Evolutionary conservation across 2,329 filamentous ascomycete species (phyloP).

Genomic region (Colletotrichum sp.): DNA sequence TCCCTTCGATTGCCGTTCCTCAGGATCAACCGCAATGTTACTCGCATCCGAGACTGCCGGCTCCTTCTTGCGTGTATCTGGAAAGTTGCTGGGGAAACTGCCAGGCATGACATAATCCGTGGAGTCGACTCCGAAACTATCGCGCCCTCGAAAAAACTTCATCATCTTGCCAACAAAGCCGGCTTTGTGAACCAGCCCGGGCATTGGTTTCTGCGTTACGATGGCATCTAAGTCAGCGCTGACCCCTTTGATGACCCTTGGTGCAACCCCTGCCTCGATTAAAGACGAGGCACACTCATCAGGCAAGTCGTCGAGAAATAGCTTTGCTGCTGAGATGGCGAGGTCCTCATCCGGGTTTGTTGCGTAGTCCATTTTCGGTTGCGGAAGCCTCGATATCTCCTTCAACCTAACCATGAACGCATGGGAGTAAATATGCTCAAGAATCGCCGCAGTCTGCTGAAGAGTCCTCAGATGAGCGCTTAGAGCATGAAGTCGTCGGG

Average conservation of each 20-base stretch:
- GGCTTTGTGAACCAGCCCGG: constrained; percentile 8
- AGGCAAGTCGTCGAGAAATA: constrained; percentile 5
- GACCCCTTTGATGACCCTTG: constrained; percentile 1
- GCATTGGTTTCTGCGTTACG: constrained; percentile 2
- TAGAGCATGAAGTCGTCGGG: not conserved
- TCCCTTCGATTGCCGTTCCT: not conserved
- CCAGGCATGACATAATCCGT: constrained; percentile 7
- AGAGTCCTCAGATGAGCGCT: not conserved
- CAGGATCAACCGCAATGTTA: too few relatives aligned
- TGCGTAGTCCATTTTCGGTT: constrained; percentile 7
- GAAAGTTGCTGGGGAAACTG: constrained; percentile 4
- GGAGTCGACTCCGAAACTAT: constrained; percentile 5
- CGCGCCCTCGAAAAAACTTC: constrained; percentile 8
- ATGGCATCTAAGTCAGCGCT: constrained; percentile 11
- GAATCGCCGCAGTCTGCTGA: not conserved
- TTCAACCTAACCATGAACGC: constrained; percentile 6
- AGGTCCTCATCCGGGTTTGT: constrained; percentile 1
- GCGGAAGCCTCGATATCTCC: not conserved
- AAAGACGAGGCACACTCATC: not conserved
- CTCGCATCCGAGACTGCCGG: not conserved
- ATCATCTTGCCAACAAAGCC: constrained; percentile 17
- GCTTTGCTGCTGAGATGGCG: not conserved
- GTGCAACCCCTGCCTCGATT: not conserved
- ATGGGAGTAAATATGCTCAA: constrained; percentile 18
- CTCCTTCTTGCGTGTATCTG: not conserved